Evolutionary conservation across 495 filamentous ascomycete genomes (phyloP), one percentile per base, ranked within the genome.

Genomic region (Talaromyces thailandensis): DNA sequence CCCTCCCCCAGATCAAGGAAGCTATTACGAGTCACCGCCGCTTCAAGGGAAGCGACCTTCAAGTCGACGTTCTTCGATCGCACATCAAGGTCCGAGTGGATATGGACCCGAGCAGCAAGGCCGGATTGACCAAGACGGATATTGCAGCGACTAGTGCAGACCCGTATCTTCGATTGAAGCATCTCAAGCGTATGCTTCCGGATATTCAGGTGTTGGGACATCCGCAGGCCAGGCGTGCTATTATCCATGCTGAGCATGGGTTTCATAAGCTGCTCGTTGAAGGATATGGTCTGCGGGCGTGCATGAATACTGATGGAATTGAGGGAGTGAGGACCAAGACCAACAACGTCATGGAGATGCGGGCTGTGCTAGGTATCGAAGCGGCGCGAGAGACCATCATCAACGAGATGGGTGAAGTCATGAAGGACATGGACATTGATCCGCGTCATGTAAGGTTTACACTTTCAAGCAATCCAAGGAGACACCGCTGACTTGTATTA

Each of bases 301-400:
- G 93, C 76, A 95, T 98, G 87, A 96, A 83, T 28, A 98, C 94
- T 1, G 84, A 87, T 32, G 94, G 94, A 63, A 86, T 98, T 28
- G 77, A 93, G 40, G 91, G 91, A 61, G 84, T 82, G 7, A 75
- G 79, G 67, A 89, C 85, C 18, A 79, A 73, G 11, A 90, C 88
- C 66, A 98, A 98, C 77, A 90, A 88, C 67, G 85, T 98, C 65
- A 90, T 97, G 82, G 94, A 98, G 73, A 88, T 86, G 65, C 81
- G 83, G 24, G 86, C 92, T n/a, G 89, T 98, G n/a, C 85, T 98
- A 23, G 94, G 94, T 60, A 98, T 98, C 65, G 94, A 98, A 76
- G 94, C 95, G 7, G 94, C 94, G 12, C 88, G 92, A 50, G 81
- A 78, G 9, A 93, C 90, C 14, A 96, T 96, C 68, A 83, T 92